Evolutionary conservation across 2,329 filamentous ascomycete species (phyloP).

Genomic region (Gaeumannomyces sp.): DNA sequence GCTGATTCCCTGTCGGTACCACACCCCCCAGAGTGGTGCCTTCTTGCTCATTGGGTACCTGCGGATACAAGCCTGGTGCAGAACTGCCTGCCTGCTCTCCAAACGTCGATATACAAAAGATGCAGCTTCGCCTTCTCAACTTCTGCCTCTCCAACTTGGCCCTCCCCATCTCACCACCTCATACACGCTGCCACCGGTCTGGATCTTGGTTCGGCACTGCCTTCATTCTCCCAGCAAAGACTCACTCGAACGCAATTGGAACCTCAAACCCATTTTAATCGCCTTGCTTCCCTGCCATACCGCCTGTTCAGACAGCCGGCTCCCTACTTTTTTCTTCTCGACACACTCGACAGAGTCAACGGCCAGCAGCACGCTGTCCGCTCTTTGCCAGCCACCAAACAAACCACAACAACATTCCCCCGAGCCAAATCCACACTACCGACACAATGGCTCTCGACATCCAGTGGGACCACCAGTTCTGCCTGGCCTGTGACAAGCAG

Average conservation of each 20-base stretch:
- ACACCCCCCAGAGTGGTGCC: conserved; percentile 3
- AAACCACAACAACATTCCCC: not conserved
- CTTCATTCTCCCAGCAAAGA: not conserved
- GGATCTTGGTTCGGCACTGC: conserved; percentile 1
- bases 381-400: not conserved
- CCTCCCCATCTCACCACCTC: conserved; percentile 1
- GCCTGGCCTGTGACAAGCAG: conserved; percentile 88
- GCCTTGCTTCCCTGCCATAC: not conserved
- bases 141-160: conserved; percentile 1
- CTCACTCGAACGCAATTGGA: conserved; percentile 2
- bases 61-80: not conserved
- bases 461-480: conserved; percentile 82
- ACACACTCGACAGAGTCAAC: conserved; percentile 1
- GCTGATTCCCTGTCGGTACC: conserved; percentile 6
- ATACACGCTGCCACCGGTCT: conserved; percentile 3
- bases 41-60: conserved; percentile 6
- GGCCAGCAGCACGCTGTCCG: not conserved
- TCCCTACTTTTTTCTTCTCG: not conserved
- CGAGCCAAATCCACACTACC: not conserved
- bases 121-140: conserved; percentile 8
- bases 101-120: conserved; percentile 9
- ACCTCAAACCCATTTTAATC: not conserved
- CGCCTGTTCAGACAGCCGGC: conserved; percentile 1
- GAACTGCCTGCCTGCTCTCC: conserved; percentile 3
- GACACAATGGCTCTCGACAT: conserved; percentile 47